Percentiles rank a stretch among this genome's conserved stretches.
These are phyloP conservation scores for Trichoderma cornu-damae DNA, from an alignment of 2,329 filamentous ascomycete species.

Conservation along the genomic window DNA sequence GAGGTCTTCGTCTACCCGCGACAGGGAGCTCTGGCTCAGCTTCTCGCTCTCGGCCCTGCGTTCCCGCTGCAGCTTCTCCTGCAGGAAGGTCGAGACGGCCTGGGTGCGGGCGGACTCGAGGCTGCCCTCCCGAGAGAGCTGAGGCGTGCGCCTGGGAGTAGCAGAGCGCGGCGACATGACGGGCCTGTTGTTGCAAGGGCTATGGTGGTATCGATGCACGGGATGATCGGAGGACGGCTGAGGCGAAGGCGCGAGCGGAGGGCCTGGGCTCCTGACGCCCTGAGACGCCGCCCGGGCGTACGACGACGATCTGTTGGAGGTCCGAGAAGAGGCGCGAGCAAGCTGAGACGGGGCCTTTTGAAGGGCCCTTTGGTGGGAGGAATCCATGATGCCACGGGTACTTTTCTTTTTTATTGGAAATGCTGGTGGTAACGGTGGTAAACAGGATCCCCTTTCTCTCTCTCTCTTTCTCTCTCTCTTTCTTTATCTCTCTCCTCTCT, in stretches of 20 bases:
- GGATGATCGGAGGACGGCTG: conserved; percentile 34
- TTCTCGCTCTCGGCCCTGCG: conserved; percentile 47
- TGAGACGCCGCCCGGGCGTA: conserved; percentile 39
- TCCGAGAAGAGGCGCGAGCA: conserved; percentile 43
- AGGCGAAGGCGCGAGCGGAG: conserved; percentile 36
- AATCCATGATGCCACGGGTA: conserved; percentile 30
- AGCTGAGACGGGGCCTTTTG: conserved; percentile 30
- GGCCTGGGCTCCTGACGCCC: conserved; percentile 40
- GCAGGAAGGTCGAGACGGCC: conserved; percentile 48
- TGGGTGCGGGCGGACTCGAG: conserved; percentile 38
- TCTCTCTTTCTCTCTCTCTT: no score
- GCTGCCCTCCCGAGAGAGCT: conserved; percentile 39
- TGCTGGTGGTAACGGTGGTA: no score
- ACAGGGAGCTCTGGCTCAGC: conserved; percentile 26
- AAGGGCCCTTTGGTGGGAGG: conserved; percentile 23
- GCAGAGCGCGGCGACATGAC: conserved; percentile 34
- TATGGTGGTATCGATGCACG: conserved; percentile 36
- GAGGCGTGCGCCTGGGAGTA: conserved; percentile 38
- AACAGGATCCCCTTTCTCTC: no score
- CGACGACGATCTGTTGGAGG: conserved; percentile 41
- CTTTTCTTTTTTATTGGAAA: no score
- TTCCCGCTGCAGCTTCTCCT: conserved; percentile 51
- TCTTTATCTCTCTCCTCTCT: no score
- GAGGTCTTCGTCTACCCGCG: conserved; percentile 36
- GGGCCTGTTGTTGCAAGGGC: conserved; percentile 34